Evolutionary conservation across 768 basidiomycete genomes (phyloP).

Genomic region (Naematelia encephala): DNA sequence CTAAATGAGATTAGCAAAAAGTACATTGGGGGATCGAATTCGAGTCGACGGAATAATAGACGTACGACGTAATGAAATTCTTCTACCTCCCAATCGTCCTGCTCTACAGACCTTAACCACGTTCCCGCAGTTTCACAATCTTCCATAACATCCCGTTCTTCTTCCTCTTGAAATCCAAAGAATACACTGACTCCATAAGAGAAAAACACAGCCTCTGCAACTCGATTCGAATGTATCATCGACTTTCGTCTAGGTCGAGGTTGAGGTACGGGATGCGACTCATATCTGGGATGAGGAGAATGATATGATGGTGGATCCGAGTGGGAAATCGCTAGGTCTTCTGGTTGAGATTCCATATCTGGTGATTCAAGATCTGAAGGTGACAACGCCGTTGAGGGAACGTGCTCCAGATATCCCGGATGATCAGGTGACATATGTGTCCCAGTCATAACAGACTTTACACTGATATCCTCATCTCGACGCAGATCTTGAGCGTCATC

Average conservation of each 20-base stretch:
- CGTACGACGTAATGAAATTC: constrained; percentile 82
- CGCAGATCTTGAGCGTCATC: constrained; percentile 12
- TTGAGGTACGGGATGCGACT: not conserved
- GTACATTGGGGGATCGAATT: constrained; percentile 3
- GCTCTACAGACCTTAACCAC: constrained; percentile 60
- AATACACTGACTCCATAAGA: constrained; percentile 85
- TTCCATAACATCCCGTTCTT: constrained; percentile 79
- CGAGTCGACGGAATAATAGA: constrained; percentile 26
- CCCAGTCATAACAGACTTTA: constrained; percentile 13
- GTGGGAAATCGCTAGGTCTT: not conserved
- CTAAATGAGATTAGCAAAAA: constrained; percentile 56
- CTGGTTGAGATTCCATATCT: not conserved
- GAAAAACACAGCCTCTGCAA: constrained; percentile 54
- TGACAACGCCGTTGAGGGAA: constrained; percentile 32
- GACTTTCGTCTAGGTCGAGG: constrained; percentile 19
- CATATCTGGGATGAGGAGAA: not conserved
- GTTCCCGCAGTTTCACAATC: constrained; percentile 72
- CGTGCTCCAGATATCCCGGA: constrained; percentile 31
- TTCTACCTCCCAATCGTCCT: constrained; percentile 85
- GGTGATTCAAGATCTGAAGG: constrained; percentile 24
- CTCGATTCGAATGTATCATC: constrained; percentile 22
- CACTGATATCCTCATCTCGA: constrained; percentile 8
- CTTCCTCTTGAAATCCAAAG: constrained; percentile 74
- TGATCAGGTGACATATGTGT: constrained; percentile 29
- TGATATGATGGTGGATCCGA: not conserved